A percentile compares a stretch with the other conserved stretches of the same genome.
Evolutionary conservation across 305 asterid species (phyloP).

Genomic region (Euphrasia arctica): DNA sequence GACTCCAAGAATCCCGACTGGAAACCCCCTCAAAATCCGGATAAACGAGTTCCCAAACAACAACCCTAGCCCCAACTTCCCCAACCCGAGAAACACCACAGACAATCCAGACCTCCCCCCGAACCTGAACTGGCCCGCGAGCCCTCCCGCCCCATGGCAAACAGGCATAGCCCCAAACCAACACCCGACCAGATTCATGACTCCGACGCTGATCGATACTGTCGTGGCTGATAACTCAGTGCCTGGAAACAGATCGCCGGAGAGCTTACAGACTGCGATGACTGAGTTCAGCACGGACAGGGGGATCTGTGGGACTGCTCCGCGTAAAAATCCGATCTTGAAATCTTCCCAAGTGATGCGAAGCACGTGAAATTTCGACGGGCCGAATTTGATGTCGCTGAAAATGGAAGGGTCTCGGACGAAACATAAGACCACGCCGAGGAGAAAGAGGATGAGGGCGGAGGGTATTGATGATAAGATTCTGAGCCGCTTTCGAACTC

Average conservation of each 20-base stretch:
- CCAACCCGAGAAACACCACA: constrained; percentile 76
- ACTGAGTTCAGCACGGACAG: constrained; percentile 77
- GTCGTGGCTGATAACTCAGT: constrained; percentile 66
- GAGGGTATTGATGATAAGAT: constrained; percentile 64
- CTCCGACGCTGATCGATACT: constrained; percentile 80
- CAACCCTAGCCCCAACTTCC: constrained; percentile 59
- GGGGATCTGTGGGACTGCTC: constrained; percentile 88
- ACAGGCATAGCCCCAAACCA: constrained; percentile 99
- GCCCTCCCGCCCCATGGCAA: constrained; percentile 96
- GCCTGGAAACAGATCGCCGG: constrained; percentile 73
- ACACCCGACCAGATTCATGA: constrained; percentile 86
- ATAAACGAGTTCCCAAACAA: constrained; percentile 79
- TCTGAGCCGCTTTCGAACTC: constrained; percentile 44
- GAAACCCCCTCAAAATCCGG: constrained; percentile 56
- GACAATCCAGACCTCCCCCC: constrained; percentile 87
- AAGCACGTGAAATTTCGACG: constrained; percentile 62
- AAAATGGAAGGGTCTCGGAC: constrained; percentile 73
- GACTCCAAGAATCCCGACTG: constrained; percentile 85
- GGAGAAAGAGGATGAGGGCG: constrained; percentile 60
- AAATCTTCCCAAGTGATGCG: constrained; percentile 79
- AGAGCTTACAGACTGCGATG: constrained; percentile 90
- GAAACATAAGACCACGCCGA: constrained; percentile 68
- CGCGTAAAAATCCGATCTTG: constrained; percentile 71
- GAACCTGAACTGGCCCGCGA: constrained; percentile 89
- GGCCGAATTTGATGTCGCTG: constrained; percentile 63